Evolutionary conservation across 257 asterid genomes (phyloP).

Genomic region (Coffea canephora): DNA sequence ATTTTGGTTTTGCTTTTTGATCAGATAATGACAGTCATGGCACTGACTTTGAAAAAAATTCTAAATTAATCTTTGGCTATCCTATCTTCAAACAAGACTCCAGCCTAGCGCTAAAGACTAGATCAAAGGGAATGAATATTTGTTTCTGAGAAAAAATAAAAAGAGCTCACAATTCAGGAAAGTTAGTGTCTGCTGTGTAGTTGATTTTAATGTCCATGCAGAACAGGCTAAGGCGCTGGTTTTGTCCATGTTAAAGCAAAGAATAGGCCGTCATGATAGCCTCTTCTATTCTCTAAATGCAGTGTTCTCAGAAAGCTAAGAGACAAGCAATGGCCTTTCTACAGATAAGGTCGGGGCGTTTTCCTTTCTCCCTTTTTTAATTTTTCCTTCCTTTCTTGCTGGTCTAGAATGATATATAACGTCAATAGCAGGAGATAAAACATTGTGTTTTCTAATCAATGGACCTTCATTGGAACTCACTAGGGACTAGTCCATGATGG

Average conservation of each 20-base stretch:
- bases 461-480: neutral
- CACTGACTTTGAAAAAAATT: neutral
- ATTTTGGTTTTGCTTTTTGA: neutral
- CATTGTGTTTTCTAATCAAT: neutral
- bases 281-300: slow-evolving; percentile 15
- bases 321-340: neutral
- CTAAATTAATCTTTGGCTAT: neutral
- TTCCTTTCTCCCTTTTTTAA: neutral
- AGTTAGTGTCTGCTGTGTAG: neutral
- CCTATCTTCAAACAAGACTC: neutral
- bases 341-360: slow-evolving; percentile 7
- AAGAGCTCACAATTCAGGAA: neutral
- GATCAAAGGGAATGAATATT: neutral
- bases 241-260: slow-evolving; percentile 7
- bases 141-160: neutral
- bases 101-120: neutral
- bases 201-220: neutral
- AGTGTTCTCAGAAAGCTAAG: slow-evolving; percentile 16
- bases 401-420: neutral
- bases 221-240: neutral
- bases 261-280: neutral
- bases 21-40: neutral
- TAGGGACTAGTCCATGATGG: neutral
- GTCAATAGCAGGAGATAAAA: neutral
- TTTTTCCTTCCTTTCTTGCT: neutral